Evolutionary conservation across 2,329 filamentous ascomycete species (phyloP).

Genomic region (Exophiala sp.): DNA sequence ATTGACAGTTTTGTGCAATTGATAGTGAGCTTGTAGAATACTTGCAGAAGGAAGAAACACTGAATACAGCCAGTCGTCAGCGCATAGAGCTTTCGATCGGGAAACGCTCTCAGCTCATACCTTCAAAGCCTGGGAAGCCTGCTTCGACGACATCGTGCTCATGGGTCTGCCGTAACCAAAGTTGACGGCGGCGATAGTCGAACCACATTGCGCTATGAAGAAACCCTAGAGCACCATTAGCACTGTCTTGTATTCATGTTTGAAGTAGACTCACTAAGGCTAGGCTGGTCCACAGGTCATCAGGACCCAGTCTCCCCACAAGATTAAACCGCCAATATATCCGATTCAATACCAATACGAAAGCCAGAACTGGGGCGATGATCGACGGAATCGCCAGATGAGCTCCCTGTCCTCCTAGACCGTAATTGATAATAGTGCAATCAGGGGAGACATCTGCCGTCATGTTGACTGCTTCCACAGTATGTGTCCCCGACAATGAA

Average conservation of each 20-base stretch:
- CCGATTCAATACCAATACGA: conserved; percentile 29
- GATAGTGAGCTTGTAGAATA: conserved; percentile 54
- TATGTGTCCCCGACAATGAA: too few species aligned
- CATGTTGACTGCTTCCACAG: conserved; percentile 3
- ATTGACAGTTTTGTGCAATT: conserved; percentile 54
- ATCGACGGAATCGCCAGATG: conserved; percentile 29
- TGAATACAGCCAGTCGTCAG: conserved; percentile 25
- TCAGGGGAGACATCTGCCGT: neutral
- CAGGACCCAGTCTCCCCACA: conserved; percentile 27
- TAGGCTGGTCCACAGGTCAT: conserved; percentile 31
- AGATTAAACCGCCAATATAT: conserved; percentile 28
- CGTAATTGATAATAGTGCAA: conserved; percentile 6
- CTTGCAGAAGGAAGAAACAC: conserved; percentile 52
- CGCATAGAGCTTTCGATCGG: neutral
- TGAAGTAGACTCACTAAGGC: conserved; percentile 27
- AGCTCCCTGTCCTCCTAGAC: conserved; percentile 24
- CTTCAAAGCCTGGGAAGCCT: conserved; percentile 27
- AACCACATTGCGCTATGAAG: conserved; percentile 29
- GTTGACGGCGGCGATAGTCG: conserved; percentile 31
- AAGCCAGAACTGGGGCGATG: conserved; percentile 26
- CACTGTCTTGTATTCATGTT: neutral
- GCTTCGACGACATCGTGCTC: conserved; percentile 20
- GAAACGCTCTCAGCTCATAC: neutral
- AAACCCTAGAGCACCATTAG: conserved; percentile 25
- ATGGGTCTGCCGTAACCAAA: conserved; percentile 34